Base-by-base conservation (phyloP, 768 basidiomycete genomes). In the Ramaria rubella region DNA sequence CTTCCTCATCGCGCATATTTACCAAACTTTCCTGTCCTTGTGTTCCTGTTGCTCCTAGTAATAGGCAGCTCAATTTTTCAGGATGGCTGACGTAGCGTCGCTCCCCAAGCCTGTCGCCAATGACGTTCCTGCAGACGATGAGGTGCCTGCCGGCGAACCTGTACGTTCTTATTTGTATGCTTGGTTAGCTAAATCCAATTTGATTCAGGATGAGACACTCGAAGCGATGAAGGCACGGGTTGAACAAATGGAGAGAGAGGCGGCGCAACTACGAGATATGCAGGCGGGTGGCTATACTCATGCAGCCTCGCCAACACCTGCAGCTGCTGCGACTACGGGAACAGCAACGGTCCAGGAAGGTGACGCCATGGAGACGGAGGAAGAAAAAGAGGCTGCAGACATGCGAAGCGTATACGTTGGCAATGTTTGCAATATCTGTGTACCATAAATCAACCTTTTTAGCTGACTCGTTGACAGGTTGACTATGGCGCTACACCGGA, bases 401-500 rank as follows among this genome's bases (percentile, higher is more conserved):
- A 69, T 74, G 59, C 77, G 94, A 71, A 96, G 94, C 73, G 73
- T 99, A 43, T 97, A 93, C 69, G 86, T 99, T 65, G 96, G 96
- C 53, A 99, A 97, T 73, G 96, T 96, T 66, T 65, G 90, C 75
- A 14, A 36, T 51, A 24, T 19, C 11, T 43, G 8, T 6, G 7
- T 54, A 42, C 5, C 43, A 17, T 21, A 29, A 30, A 4, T 29
- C 11, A 17, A 8, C 26, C 17, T n/a, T 14, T 57, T 40, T 30
- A 12, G 24, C 14, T 27, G 12, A 40, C 27, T 11, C 14, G 36
- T 6, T 36, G 11, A 26, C 59, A 99, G 96, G 96, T 99, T 57
- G 96, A 99, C 75, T 99, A 98, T 69, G 80, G 85, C 52, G 88
- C 95, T 11, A 96, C 96, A 15, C 96, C 96, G 17, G 96, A 98